Base-by-base conservation (phyloP, 768 basidiomycete species). In the Baorangia bicolor region DNA sequence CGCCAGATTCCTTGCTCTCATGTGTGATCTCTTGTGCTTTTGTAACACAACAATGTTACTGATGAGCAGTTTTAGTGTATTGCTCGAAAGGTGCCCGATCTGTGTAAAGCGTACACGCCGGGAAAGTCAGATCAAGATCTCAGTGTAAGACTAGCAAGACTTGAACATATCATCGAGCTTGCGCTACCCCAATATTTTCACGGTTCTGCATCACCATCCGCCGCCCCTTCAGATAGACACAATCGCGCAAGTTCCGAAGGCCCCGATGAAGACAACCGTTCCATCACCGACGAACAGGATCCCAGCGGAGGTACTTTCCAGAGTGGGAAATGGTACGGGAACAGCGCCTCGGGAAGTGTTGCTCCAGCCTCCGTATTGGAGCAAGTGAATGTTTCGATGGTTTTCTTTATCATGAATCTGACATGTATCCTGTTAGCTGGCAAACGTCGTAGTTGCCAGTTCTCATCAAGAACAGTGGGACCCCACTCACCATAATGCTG, bases 91-190 rank as follows among this genome's bases (percentile, higher is more conserved):
- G 90, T 94, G 0, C 91, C 91, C 30, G 90, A 92, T 56, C 75
- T 93, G 40, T 94, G 91, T 76, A 90, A 90, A 68, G 86, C 91
- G 0, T 94, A 94, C 66, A 92, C 89, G 8, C 92, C 91, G 11
- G 91, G 91, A 53, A 93, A 92, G 68, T 78, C 84, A 16, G 92
- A 93, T 70, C 88, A 91, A 66, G 90, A 94, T 70, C 74, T 94
- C 44, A 84, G 80, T 62, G 81, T 83, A 40, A 86, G 91, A 46
- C 73, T 94, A 39, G 77, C 86, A 35, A 80, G 91, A 54, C 77
- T 94, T 20, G 91, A 94, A 67, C 86, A 88, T 59, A 90, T 94
- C 48, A 79, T 94, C 42, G 91, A 92, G 62, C 74, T 80, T 58
- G 91, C 90, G 3, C 70, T 94, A 7, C 91, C 91, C 30, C 89